phyloP scores from a whole-genome alignment of 2,329 filamentous ascomycete species.

The Trichophaea hybrida region DNA sequence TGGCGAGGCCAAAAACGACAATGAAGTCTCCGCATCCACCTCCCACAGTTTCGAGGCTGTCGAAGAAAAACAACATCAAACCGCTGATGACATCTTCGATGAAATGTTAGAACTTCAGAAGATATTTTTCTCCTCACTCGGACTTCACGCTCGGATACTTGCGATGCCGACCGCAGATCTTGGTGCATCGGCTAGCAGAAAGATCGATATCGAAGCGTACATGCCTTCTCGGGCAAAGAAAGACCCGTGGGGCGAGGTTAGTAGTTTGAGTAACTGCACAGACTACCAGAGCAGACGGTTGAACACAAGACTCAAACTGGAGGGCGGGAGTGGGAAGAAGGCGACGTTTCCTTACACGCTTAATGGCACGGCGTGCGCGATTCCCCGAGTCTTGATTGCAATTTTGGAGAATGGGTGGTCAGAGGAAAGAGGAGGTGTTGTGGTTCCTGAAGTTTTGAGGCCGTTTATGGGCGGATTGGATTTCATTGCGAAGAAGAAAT shows the following conservation, averaged over 20 bases:
- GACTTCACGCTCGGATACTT: conserved; percentile 71
- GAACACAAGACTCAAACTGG: conserved; percentile 47
- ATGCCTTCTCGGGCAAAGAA: conserved; percentile 63
- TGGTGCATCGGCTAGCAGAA: conserved; percentile 72
- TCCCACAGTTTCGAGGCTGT: neutral
- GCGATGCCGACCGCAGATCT: conserved; percentile 86
- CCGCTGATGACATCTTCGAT: conserved; percentile 50
- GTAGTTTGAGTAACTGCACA: conserved; percentile 76
- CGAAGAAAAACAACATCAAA: conserved; percentile 23
- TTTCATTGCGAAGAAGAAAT: conserved; percentile 40
- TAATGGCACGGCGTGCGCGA: conserved; percentile 85
- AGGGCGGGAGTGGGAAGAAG: conserved; percentile 33
- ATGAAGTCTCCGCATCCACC: neutral
- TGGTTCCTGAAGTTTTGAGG: conserved; percentile 63
- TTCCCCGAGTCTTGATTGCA: conserved; percentile 77
- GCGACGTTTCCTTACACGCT: conserved; percentile 71
- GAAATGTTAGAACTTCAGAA: conserved; percentile 80
- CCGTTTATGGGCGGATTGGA: conserved; percentile 71
- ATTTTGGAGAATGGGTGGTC: conserved; percentile 86
- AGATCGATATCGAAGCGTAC: conserved; percentile 85
- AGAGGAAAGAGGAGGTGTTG: conserved; percentile 49
- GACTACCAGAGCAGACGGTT: conserved; percentile 85
- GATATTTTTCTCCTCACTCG: conserved; percentile 62
- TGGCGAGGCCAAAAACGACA: conserved; percentile 6
- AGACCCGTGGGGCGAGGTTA: conserved; percentile 79